Conservation (phyloP, 2,329 filamentous ascomycete genomes). For the Phialophora chinensis region DNA sequence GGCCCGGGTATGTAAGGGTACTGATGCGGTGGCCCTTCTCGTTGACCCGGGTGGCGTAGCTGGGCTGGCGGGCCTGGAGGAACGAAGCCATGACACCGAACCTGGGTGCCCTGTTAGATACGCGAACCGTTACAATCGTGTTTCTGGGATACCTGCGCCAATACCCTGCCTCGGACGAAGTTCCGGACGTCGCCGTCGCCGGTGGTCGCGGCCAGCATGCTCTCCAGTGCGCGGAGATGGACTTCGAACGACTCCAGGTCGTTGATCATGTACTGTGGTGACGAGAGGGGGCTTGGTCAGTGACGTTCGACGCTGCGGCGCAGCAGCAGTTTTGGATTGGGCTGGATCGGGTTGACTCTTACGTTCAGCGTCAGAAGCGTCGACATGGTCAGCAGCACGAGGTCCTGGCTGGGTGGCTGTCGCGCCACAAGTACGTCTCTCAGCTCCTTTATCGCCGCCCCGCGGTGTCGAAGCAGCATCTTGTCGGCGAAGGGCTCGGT, state of each 20-base stretch:
- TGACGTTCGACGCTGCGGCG: not conserved
- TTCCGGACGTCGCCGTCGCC: slow-evolving; percentile 15
- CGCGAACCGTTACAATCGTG: not conserved
- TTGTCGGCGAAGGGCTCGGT: slow-evolving; percentile 24
- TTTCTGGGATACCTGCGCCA: slow-evolving; percentile 18
- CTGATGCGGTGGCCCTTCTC: slow-evolving; percentile 31
- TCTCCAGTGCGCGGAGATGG: slow-evolving; percentile 29
- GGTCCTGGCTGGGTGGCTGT: slow-evolving; percentile 3
- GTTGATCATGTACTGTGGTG: slow-evolving; percentile 31
- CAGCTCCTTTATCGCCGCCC: slow-evolving; percentile 14
- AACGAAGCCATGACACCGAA: slow-evolving; percentile 31
- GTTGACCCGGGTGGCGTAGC: slow-evolving; percentile 30
- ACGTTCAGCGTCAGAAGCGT: slow-evolving; percentile 31
- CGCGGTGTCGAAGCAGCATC: slow-evolving; percentile 29
- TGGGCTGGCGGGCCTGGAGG: slow-evolving; percentile 27
- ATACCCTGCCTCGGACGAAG: slow-evolving; percentile 29
- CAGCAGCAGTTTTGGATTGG: not conserved
- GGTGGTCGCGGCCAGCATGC: slow-evolving; percentile 9
- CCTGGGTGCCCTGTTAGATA: slow-evolving; percentile 1
- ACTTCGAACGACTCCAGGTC: slow-evolving; percentile 27
- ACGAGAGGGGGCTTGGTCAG: not conserved
- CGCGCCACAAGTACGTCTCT: slow-evolving; percentile 15
- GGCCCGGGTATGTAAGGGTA: slow-evolving; percentile 26
- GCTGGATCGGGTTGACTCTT: not conserved
- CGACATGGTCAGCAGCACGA: slow-evolving; percentile 30